These are phyloP conservation scores for Tricholoma terreum DNA, from an alignment of 768 basidiomycete species.

Conservation along the genomic window DNA sequence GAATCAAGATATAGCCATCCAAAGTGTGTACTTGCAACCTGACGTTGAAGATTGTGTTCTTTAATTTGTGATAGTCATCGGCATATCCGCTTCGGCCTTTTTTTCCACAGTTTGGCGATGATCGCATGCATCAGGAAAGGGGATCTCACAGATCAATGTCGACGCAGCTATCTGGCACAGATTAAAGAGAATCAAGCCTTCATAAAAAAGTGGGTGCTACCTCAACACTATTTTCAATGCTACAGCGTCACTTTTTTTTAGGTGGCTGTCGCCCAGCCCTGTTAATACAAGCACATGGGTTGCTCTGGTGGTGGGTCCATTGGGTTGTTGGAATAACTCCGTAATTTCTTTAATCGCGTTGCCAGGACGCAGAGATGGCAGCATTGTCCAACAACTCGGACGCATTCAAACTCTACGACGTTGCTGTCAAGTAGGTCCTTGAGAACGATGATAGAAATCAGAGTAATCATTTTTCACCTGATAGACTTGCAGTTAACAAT, in stretches of 20 bases:
- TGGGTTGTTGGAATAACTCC: neutral
- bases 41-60: neutral
- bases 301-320: conserved; percentile 53
- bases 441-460: neutral
- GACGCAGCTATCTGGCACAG: conserved; percentile 49
- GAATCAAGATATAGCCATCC: conserved; percentile 57
- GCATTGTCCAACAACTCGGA: conserved; percentile 52
- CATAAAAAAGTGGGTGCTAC: conserved; percentile 49
- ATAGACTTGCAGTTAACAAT: conserved; percentile 59
- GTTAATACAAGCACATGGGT: conserved; percentile 70
- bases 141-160: conserved; percentile 31
- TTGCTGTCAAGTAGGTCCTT: conserved; percentile 55
- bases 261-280: conserved; percentile 70
- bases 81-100: conserved; percentile 64
- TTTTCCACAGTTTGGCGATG: conserved; percentile 69
- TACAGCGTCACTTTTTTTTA: conserved; percentile 21
- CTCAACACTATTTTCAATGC: neutral
- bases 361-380: conserved; percentile 70
- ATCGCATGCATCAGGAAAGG: conserved; percentile 55
- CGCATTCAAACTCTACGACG: conserved; percentile 65
- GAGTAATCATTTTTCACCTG: neutral
- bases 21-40: conserved; percentile 41
- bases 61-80: conserved; percentile 45
- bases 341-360: neutral
- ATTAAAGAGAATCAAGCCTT: conserved; percentile 58